These are phyloP conservation scores for Cystobasidium slooffiae DNA, from an alignment of 1,284 basidiomycete genomes.

Conservation along the genomic window DNA sequence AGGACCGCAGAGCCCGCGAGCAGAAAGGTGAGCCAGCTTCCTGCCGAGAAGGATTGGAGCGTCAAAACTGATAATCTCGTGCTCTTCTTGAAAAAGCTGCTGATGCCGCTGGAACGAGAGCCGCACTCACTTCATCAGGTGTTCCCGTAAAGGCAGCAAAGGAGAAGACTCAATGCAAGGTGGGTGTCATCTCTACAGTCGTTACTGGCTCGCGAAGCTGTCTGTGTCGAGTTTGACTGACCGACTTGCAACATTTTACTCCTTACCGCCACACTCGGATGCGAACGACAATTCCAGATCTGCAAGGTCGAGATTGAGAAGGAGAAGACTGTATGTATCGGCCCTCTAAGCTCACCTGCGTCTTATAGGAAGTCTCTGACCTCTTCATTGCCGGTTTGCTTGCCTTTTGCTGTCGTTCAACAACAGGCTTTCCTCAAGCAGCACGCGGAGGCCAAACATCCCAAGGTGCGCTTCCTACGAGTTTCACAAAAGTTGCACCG, in stretches of 20 bases:
- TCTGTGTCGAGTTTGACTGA: not conserved
- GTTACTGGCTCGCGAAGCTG: not conserved
- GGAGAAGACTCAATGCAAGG: constrained; percentile 41
- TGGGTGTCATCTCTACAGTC: not conserved
- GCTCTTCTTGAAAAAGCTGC: constrained; percentile 11
- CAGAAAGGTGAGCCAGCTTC: constrained; percentile 26
- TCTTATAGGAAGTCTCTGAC: no score
- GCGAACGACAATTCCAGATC: not conserved
- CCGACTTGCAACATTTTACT: not conserved
- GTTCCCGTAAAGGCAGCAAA: constrained; percentile 31
- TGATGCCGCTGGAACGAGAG: constrained; percentile 35
- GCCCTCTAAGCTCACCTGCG: no score
- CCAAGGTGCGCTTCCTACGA: constrained; percentile 17
- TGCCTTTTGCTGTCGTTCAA: no score
- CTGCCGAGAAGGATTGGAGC: no score
- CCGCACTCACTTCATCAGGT: constrained; percentile 16
- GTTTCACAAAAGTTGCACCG: not conserved
- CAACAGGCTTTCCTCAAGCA: constrained; percentile 33
- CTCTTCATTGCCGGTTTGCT: no score
- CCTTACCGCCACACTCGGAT: not conserved
- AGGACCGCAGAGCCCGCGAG: constrained; percentile 37
- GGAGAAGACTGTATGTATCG: constrained; percentile 28
- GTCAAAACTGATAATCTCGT: not conserved
- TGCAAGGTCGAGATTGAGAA: constrained; percentile 39
- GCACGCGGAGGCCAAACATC: constrained; percentile 31